Percentiles rank a stretch among this genome's conserved stretches.
phyloP scores from a whole-genome alignment of 1,284 basidiomycete genomes.

The Ustilago esculenta region DNA sequence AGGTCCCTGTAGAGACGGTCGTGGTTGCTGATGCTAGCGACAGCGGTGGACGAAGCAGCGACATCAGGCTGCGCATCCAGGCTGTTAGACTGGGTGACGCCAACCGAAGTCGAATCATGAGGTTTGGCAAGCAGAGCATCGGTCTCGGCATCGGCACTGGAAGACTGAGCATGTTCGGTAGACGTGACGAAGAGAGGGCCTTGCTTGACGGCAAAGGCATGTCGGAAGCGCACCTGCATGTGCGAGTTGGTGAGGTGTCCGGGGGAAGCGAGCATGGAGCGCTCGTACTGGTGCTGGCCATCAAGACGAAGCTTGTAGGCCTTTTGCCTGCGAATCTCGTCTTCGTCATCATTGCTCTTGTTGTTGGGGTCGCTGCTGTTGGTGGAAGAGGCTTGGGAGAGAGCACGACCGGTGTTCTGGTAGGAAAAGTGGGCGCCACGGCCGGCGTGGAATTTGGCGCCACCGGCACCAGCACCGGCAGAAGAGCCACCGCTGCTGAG shows the following conservation, averaged over 20 bases:
- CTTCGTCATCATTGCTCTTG: conserved; percentile 50
- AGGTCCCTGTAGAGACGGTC: conserved; percentile 31
- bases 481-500: conserved; percentile 48
- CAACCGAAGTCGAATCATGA: conserved; percentile 15
- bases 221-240: conserved; percentile 45
- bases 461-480: conserved; percentile 54
- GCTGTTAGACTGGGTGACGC: background rate
- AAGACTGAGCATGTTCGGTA: background rate
- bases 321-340: conserved; percentile 32
- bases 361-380: conserved; percentile 35
- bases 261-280: conserved; percentile 1
- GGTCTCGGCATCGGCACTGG: background rate
- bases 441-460: conserved; percentile 60
- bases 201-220: conserved; percentile 37
- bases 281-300: conserved; percentile 19
- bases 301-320: conserved; percentile 43
- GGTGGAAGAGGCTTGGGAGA: conserved; percentile 50
- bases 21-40: conserved; percentile 1
- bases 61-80: background rate
- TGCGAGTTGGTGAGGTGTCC: conserved; percentile 37
- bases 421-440: conserved; percentile 57
- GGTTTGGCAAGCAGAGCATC: conserved; percentile 7
- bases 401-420: conserved; percentile 50
- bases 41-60: background rate
- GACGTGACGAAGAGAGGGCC: conserved; percentile 28